Evolutionary conservation across 768 basidiomycete species (phyloP), one percentile per base, ranked within the genome.

Genomic region (Panus rudis): DNA sequence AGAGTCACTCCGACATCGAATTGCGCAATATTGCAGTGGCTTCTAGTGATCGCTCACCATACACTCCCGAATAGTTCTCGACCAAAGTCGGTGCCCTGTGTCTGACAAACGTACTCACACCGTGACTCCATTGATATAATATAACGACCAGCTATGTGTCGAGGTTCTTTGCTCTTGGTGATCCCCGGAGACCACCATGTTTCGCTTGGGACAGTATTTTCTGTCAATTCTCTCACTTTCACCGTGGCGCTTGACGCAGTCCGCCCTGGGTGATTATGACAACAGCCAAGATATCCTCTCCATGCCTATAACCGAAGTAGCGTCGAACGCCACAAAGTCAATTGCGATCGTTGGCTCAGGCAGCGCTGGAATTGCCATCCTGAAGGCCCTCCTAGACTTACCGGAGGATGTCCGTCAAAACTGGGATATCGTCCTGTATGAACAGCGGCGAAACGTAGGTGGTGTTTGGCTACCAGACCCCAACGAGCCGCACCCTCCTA

Each of bases 311-410:
- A 27, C 21, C 12, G 8, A 21, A 16, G 31, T 16, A 27, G 22
- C 6, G 14, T 33, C 31, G 8, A 42, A 42, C 32, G 46, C 52
- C 32, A 43, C 53, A 1, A 79, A 76, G 58, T 69, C 69, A 4
- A 72, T 81, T 40, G 78, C 71, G 6, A 69, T 81, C 38, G 63
- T 81, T 14, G 79, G 79, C 8, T 74, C 69, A 5, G 78, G 77
- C 1, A 78, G 72, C 50, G 75, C 71, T 4, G 78, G 78, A 1
- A 58, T 81, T 21, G 74, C 71, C 2, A 65, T 68, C 56, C 56
- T 81, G 21, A 75, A 74, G 53, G 70, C 69, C 5, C 35, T 59
- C 17, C 55, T 73, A 3, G 73, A 76, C 53, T 51, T 80, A 5
- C 72, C 73, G 10, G 57, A 60, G 16, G 62, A 69, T 24, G 44